Evolutionary conservation across 163 green algal species (phyloP).

Genomic region (Chloromonas sp.): DNA sequence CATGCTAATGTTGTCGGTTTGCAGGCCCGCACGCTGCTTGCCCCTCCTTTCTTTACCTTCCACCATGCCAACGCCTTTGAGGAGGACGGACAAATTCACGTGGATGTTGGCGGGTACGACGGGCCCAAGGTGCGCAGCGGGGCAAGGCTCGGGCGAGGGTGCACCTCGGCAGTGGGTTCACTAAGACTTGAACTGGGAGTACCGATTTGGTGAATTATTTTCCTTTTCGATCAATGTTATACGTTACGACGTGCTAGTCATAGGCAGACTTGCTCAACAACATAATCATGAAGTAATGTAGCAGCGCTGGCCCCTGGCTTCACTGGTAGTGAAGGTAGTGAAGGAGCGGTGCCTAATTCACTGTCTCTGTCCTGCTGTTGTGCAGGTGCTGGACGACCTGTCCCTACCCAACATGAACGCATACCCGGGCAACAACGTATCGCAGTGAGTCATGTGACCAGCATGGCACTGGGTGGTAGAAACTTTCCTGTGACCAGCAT

Average conservation of each 20-base stretch:
- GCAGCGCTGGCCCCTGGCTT: too few relatives aligned
- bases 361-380: too few relatives aligned
- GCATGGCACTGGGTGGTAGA: too few relatives aligned
- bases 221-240: too few relatives aligned
- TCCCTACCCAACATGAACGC: conserved; percentile 32
- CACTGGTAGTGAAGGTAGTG: too few relatives aligned
- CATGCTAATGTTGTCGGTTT: not conserved
- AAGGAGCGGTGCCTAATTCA: too few relatives aligned
- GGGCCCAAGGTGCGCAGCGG: conserved; percentile 27
- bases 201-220: too few relatives aligned
- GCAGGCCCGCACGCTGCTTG: conserved; percentile 36
- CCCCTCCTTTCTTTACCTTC: conserved; percentile 65
- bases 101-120: conserved; percentile 57
- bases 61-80: conserved; percentile 62
- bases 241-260: too few relatives aligned
- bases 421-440: conserved; percentile 20
- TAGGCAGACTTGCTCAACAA: too few relatives aligned
- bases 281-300: too few relatives aligned
- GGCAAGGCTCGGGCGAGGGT: not conserved
- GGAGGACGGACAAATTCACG: conserved; percentile 29
- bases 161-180: not conserved
- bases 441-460: conserved; percentile 9
- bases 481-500: too few relatives aligned
- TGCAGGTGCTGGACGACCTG: conserved; percentile 52
- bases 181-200: not conserved